These are phyloP conservation scores for Solanum dulcamara DNA, from an alignment of 257 asterid species.

Conservation along the genomic window DNA sequence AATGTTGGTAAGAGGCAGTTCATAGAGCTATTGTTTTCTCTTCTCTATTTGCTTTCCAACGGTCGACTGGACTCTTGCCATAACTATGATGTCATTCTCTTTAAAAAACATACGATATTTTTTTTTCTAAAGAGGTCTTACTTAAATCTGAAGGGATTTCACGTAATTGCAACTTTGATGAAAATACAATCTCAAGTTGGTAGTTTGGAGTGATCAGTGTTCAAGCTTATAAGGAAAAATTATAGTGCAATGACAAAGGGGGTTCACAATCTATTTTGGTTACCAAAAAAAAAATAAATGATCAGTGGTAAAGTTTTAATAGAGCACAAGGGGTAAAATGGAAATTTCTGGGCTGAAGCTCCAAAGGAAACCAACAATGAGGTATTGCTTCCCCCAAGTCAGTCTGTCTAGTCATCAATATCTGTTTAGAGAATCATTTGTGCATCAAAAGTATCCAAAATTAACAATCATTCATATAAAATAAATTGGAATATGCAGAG, in stretches of 20 bases:
- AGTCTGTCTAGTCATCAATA: neutral
- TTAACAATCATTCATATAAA: neutral
- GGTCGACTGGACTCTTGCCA: neutral
- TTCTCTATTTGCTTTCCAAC: neutral
- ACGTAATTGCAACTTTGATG: neutral
- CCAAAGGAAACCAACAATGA: neutral
- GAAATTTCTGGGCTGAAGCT: neutral
- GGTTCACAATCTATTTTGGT: neutral
- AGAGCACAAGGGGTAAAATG: neutral
- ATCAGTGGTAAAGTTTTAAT: neutral
- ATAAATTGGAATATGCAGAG: neutral
- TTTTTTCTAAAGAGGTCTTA: neutral
- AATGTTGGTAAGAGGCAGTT: neutral
- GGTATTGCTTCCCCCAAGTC: neutral
- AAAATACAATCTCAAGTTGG: neutral
- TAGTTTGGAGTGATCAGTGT: neutral
- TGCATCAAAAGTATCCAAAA: neutral
- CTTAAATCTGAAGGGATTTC: neutral
- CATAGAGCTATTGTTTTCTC: neutral
- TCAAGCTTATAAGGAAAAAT: neutral
- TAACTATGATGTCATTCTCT: neutral
- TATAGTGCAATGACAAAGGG: neutral
- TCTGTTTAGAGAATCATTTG: neutral
- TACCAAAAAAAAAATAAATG: too few relatives aligned
- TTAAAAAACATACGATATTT: neutral